phyloP scores from a whole-genome alignment of 2,329 filamentous ascomycete genomes.

The Arachnopeziza araneosa region DNA sequence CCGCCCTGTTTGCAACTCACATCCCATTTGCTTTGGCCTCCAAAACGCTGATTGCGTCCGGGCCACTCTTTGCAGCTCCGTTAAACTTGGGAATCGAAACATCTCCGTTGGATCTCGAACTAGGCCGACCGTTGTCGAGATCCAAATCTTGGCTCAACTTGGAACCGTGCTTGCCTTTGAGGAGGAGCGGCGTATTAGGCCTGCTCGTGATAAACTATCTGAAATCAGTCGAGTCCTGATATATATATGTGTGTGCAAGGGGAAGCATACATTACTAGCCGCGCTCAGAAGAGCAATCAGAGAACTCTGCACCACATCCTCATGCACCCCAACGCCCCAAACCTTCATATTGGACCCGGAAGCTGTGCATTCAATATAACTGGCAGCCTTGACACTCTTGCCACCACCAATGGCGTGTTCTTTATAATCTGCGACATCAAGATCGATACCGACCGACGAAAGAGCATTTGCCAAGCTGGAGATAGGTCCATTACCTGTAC shows the following conservation, averaged over 20 bases:
- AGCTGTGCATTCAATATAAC: conserved; percentile 85
- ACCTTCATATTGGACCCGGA: conserved; percentile 63
- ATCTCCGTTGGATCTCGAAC: conserved; percentile 18
- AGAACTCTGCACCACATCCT: conserved; percentile 86
- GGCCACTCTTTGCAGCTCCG: conserved; percentile 22
- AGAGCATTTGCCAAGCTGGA: conserved; percentile 83
- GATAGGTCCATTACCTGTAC: conserved; percentile 84
- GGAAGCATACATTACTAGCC: conserved; percentile 69
- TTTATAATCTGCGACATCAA: conserved; percentile 93
- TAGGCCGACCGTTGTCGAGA: conserved; percentile 22
- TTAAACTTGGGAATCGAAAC: conserved; percentile 24
- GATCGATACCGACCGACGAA: conserved; percentile 69
- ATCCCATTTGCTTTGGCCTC: conserved; percentile 37
- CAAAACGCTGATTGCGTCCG: conserved; percentile 32
- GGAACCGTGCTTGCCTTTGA: conserved; percentile 46
- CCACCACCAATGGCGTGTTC: conserved; percentile 86
- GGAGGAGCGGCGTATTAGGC: conserved; percentile 61
- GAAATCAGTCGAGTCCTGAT: conserved; percentile 7
- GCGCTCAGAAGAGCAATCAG: conserved; percentile 81
- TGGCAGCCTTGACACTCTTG: conserved; percentile 82
- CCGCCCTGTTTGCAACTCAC: conserved; percentile 14
- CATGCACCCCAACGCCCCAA: conserved; percentile 88
- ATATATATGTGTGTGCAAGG: neutral
- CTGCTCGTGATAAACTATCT: conserved; percentile 66
- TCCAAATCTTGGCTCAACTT: conserved; percentile 37